Evolutionary conservation across 1,284 basidiomycete species (phyloP), one percentile per base, ranked within the genome.

Genomic region (Schizophyllum amplum): DNA sequence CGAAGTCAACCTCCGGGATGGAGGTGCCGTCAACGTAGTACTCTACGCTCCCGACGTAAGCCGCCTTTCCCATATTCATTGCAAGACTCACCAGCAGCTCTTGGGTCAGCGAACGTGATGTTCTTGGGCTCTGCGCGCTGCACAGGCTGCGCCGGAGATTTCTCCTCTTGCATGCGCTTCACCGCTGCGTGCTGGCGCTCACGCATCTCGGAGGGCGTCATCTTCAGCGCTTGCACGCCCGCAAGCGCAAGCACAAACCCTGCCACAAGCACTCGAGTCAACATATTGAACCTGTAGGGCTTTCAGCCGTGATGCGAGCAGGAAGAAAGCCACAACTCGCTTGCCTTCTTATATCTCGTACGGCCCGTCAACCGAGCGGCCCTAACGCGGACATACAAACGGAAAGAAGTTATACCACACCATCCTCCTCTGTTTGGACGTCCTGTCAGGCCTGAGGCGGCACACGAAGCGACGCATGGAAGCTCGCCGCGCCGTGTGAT

Each of bases 101-200:
- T 77, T 2, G 85, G 84, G 62, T 89, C 86, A 1, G 74, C 69
- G 67, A 90, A 90, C 0, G 85, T 87, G 64, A 90, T 86, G 61
- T 86, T 87, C 68, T 84, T 77, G 24, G 75, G 72, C 4, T 58
- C 61, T 5, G 55, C 59, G n/a, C 62, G 57, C n/a, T 55, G 21
- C 22, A 54, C 57, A n/a, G 64, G 59, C 57, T 63, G 64, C 17
- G 66, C 61, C 27, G 64, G 59, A 55, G 62, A 23, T 7, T 64
- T 47, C 49, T 58, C 56, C 49, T 61, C n/a, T 65, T 59, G 62
- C 69, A 80, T 52, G 13, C 72, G 69, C 58, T 75, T 70, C 5
- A 73, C 75, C 53, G 80, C 75, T 59, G 72, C 72, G 6, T 61
- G 51, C 62, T 76, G 76, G 25, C 67, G 67, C 24, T 66, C 71